phyloP scores from a whole-genome alignment of 805 yeast genomes.

The Candida nemodendra region DNA sequence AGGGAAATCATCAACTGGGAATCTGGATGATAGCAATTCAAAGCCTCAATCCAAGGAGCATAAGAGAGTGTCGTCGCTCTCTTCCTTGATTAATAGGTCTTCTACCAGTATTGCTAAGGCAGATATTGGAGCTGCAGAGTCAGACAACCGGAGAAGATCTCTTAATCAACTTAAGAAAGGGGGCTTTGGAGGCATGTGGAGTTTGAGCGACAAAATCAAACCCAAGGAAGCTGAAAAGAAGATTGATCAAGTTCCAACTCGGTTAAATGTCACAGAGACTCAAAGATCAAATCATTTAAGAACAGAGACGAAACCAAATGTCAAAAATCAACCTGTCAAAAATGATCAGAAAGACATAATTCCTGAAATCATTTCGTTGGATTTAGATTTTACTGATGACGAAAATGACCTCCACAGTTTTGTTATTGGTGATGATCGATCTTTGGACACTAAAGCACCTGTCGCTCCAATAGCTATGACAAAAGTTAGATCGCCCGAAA shows the following conservation, averaged over 20 bases:
- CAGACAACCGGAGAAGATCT: neutral
- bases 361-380: neutral
- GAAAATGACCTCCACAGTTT: slow-evolving; percentile 16
- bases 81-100: neutral
- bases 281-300: no score
- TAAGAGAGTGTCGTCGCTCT: no score
- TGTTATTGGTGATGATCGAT: slow-evolving; percentile 16
- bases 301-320: no score
- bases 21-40: neutral
- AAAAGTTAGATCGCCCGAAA: neutral
- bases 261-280: no score
- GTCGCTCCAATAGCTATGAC: neutral
- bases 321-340: no score
- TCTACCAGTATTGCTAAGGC: no score
- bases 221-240: slow-evolving; percentile 1
- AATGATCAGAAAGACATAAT: neutral
- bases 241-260: no score
- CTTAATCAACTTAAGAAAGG: slow-evolving; percentile 2
- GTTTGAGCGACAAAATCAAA: slow-evolving; percentile 2
- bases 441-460: neutral
- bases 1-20: neutral
- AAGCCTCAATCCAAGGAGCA: neutral
- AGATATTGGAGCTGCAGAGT: no score
- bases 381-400: slow-evolving; percentile 11
- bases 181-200: slow-evolving; percentile 3